phyloP scores from a whole-genome alignment of 768 basidiomycete genomes.

The Boletus rex-veris region DNA sequence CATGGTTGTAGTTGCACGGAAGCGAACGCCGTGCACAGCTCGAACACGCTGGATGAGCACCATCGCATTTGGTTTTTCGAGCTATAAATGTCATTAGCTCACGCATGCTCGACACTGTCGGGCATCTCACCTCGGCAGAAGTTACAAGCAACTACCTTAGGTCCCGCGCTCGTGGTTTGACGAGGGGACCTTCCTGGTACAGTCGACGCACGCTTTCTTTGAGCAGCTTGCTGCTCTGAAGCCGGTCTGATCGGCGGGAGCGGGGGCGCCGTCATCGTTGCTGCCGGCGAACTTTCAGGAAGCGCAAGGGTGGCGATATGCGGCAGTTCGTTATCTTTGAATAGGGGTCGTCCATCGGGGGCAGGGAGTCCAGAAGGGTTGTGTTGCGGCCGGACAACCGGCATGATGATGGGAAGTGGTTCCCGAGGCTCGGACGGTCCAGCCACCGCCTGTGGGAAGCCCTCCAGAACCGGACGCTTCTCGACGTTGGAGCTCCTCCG shows the following conservation, averaged over 20 bases:
- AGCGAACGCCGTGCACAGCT: conserved; percentile 77
- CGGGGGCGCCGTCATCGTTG: conserved; percentile 59
- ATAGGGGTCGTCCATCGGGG: conserved; percentile 42
- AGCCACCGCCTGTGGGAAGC: conserved; percentile 28
- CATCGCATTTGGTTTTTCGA: conserved; percentile 87
- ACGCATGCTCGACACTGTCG: conserved; percentile 2
- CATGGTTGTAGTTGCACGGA: conserved; percentile 79
- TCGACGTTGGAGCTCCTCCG: conserved; percentile 36
- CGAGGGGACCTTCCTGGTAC: conserved; percentile 61
- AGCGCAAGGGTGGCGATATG: conserved; percentile 68
- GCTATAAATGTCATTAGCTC: conserved; percentile 40
- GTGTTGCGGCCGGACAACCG: conserved; percentile 32
- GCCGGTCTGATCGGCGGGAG: conserved; percentile 64
- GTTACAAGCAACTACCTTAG: conserved; percentile 86
- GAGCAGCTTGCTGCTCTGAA: conserved; percentile 62
- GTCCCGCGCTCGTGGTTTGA: conserved; percentile 63
- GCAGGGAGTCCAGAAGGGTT: conserved; percentile 18
- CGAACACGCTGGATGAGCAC: conserved; percentile 78
- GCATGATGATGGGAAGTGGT: conserved; percentile 36
- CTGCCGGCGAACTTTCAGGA: conserved; percentile 52
- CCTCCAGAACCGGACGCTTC: conserved; percentile 33
- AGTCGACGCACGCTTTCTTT: conserved; percentile 67
- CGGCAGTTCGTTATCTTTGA: conserved; percentile 62
- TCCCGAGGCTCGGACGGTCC: conserved; percentile 46
- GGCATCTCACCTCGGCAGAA: conserved; percentile 72